phyloP scores from a whole-genome alignment of 257 asterid species.

The Solanum etuberosum region DNA sequence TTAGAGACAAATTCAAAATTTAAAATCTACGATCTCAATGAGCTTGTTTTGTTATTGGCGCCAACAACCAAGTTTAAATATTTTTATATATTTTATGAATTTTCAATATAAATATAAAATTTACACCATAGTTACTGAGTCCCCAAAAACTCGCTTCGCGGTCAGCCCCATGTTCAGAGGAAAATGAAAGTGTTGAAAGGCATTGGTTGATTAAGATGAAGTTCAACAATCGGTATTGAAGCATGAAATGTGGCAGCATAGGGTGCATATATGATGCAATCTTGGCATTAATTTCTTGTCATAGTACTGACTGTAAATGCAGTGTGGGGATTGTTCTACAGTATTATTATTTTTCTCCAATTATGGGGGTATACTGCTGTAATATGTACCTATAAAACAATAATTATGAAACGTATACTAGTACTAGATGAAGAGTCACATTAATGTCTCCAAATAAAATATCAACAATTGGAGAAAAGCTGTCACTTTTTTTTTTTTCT shows the following conservation, averaged over 20 bases:
- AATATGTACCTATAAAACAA: neutral
- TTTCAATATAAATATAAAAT: neutral
- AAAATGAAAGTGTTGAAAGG: neutral
- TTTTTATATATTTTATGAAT: neutral
- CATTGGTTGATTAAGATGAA: neutral
- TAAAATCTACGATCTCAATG: neutral
- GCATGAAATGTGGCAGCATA: conserved; percentile 44
- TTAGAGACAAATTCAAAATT: neutral
- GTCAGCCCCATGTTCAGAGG: neutral
- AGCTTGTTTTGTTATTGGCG: neutral
- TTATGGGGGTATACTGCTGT: neutral
- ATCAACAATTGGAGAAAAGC: neutral
- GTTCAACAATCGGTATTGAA: conserved; percentile 20
- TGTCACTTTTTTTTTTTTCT: neutral
- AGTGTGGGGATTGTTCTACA: neutral
- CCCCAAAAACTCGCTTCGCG: neutral
- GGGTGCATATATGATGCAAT: conserved; percentile 22
- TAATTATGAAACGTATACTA: neutral
- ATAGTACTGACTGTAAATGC: neutral
- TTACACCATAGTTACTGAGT: neutral
- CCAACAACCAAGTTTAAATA: neutral
- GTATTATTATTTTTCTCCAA: neutral
- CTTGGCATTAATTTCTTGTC: neutral
- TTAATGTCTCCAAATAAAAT: neutral
- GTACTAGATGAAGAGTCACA: neutral